Base-by-base conservation (phyloP, 306 rosid genomes). In the Ceratonia siliqua region DNA sequence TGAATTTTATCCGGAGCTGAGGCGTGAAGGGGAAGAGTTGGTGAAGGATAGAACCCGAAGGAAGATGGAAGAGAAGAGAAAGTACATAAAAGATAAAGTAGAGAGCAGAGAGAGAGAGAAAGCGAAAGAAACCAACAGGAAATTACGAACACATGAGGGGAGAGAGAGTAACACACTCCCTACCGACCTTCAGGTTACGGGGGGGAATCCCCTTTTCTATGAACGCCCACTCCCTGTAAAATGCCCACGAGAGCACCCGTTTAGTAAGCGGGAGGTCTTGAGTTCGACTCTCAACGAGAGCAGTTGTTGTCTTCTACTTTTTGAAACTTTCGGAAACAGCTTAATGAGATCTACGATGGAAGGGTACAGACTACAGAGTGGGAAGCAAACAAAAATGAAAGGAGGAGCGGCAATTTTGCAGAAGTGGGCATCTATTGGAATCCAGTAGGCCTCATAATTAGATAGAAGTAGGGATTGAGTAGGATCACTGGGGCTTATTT, bases 261-360 rank as follows among this genome's bases (percentile, higher is more conserved):
- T 84, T 87, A 84, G 91, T 87, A 87, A 84, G 88, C 88, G 86
- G 86, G 88, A 87, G 91, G 86, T 87, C 91, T 87, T 87, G 88
- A 87, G 87, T 84, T 87, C 87, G 49, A 87, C 85, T 87, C 89
- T 87, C 87, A 87, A 84, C 70, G 84, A 87, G 80, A 87, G 88
- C 91, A 85, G 0, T 9, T 0, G 9, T 2, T 0, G 0, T 6
- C 8, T n/a, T n/a, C n/a, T n/a, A n/a, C n/a, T n/a, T n/a, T n/a
- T n/a, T n/a, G n/a, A n/a, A n/a, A n/a, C n/a, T n/a, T n/a, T n/a
- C n/a, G n/a, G n/a, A n/a, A n/a, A n/a, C n/a, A n/a, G n/a, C n/a
- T n/a, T n/a, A n/a, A n/a, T n/a, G n/a, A n/a, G n/a, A n/a, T n/a
- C n/a, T n/a, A n/a, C n/a, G n/a, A n/a, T n/a, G n/a, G n/a, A n/a